Base-by-base conservation (phyloP, 176 grass and related monocot species). In the Tillandsia fasciculata region DNA sequence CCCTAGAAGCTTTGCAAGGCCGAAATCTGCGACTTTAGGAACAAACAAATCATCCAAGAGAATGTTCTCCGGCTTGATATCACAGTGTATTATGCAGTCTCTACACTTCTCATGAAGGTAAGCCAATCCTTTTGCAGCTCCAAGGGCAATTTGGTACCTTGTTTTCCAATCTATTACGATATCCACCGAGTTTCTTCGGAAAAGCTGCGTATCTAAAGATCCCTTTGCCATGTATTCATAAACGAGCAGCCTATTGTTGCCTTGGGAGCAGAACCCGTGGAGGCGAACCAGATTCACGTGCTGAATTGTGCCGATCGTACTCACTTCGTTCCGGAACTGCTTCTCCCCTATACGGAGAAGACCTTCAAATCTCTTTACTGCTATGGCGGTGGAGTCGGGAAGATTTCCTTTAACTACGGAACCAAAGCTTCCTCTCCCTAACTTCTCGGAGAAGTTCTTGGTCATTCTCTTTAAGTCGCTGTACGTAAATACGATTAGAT, bases 11-110 rank as follows among this genome's bases (percentile, higher is more conserved):
- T 87, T 77, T 3, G 79, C 84, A 2, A 64, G 61, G 14, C 87
- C 87, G 64, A 86, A 90, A 81, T 90, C 79, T 0, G 83, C 67
- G 6, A 90, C 47, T 51, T 90, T 86, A 2, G 87, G 65, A 1
- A 74, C 48, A 3, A 86, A 63, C 3, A 3, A 3, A 3, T 20
- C 70, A 23, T 82, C 74, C 3, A 92, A 15, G 2, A 86, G 64
- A 47, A 92, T 92, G 80, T 92, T 92, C 64, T 92, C 89, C 12
- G 85, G 89, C 70, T 92, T 88, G 64, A 92, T 52, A 77, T 86
- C 89, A 61, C 84, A 85, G 79, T 92, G 85, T 15, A 87, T 85
- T 53, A 91, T 91, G 68, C 79, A 67, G 71, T 85, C 79, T 49
- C 72, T 50, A 65, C 85, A 92, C 48, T 65, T 78, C 53, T 83